phyloP scores from a whole-genome alignment of 805 yeast genomes.

The Lachancea dasiensis region DNA sequence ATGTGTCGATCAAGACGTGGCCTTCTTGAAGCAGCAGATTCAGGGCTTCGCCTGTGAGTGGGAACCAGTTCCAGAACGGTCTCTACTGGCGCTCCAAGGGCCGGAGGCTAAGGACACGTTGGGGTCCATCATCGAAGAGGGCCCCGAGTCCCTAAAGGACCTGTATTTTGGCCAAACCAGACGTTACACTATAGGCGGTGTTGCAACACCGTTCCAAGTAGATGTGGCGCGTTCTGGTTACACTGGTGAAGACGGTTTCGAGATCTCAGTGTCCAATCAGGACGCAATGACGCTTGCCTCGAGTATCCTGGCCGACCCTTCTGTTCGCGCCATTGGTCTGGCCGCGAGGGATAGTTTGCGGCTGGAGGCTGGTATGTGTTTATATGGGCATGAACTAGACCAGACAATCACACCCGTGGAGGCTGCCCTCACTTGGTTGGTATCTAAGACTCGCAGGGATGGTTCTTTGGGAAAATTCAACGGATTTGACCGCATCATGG shows the following conservation, averaged over 20 bases:
- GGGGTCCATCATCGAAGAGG: slow-evolving; percentile 53
- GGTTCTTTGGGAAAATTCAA: slow-evolving; percentile 46
- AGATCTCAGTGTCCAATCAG: slow-evolving; percentile 66
- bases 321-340: slow-evolving; percentile 81
- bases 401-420: slow-evolving; percentile 81
- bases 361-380: slow-evolving; percentile 97
- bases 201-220: slow-evolving; percentile 38
- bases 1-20: slow-evolving; percentile 74
- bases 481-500: slow-evolving; percentile 64
- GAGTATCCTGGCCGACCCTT: slow-evolving; percentile 45
- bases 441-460: slow-evolving; percentile 71
- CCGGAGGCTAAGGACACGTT: slow-evolving; percentile 71
- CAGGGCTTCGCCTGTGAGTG: slow-evolving; percentile 31
- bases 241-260: slow-evolving; percentile 99
- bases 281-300: slow-evolving; percentile 57
- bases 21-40: slow-evolving; percentile 52
- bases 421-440: slow-evolving; percentile 83
- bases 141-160: slow-evolving; percentile 40
- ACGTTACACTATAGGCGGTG: slow-evolving; percentile 27
- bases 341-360: slow-evolving; percentile 98
- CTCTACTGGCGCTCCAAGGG: slow-evolving; percentile 88
- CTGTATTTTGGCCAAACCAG: slow-evolving; percentile 67
- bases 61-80: slow-evolving; percentile 52
- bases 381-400: slow-evolving; percentile 87
- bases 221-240: slow-evolving; percentile 95